These are phyloP conservation scores for Diaporthe citri DNA, from an alignment of 2,329 filamentous ascomycete species.

Conservation along the genomic window DNA sequence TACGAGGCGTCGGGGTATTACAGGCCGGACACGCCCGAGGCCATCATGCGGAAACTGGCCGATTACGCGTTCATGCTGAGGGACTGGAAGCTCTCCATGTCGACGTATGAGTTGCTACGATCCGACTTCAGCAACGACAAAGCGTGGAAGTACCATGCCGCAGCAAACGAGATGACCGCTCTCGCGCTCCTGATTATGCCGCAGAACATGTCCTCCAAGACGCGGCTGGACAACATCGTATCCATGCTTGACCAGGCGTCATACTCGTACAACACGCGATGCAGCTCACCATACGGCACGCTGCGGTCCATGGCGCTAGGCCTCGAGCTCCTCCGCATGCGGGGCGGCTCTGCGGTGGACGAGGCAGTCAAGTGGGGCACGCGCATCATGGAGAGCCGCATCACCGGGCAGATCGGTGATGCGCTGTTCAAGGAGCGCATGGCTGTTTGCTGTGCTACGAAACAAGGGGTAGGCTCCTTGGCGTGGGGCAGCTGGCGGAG, in stretches of 20 bases:
- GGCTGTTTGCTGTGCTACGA: constrained; percentile 84
- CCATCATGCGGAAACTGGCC: constrained; percentile 90
- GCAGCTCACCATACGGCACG: constrained; percentile 82
- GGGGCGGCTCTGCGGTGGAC: constrained; percentile 84
- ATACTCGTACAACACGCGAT: constrained; percentile 93
- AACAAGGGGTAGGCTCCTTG: constrained; percentile 74
- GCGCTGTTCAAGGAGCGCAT: constrained; percentile 89
- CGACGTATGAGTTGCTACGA: constrained; percentile 90
- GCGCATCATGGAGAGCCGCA: constrained; percentile 81
- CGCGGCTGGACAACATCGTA: constrained; percentile 83
- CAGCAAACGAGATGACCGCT: constrained; percentile 94
- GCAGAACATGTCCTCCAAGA: constrained; percentile 78
- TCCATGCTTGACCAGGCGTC: constrained; percentile 89
- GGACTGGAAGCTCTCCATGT: constrained; percentile 93
- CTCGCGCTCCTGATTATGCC: constrained; percentile 85
- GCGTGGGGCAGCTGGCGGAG: constrained; percentile 79
- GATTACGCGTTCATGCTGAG: constrained; percentile 98
- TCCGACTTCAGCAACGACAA: constrained; percentile 95
- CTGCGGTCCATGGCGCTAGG: constrained; percentile 80
- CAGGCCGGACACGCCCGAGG: constrained; percentile 84
- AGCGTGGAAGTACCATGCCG: constrained; percentile 95
- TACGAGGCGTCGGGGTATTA: constrained; percentile 90
- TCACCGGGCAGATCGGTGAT: constrained; percentile 81
- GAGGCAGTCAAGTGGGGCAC: constrained; percentile 89
- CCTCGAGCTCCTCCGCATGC: constrained; percentile 84